Evolutionary conservation across 192 early-diverging fungal species (phyloP), one percentile per base, ranked within the genome.

Genomic region (Backusella sp.): DNA sequence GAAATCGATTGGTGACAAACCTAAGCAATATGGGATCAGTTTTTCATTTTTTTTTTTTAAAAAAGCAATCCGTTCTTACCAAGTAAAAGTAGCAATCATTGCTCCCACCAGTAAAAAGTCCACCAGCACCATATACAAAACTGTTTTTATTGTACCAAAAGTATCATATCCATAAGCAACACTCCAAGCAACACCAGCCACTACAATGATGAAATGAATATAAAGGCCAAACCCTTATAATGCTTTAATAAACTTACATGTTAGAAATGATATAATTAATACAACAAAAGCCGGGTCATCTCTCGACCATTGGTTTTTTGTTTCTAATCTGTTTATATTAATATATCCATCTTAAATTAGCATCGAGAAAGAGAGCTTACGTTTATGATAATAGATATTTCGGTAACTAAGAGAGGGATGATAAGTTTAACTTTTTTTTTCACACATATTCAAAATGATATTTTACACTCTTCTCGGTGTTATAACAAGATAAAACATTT

Each of bases 281-380:
- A 96, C 90, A 46, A 97, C 82, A 77, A 98, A 98, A 17, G 96
- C 96, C n/a, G 97, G 96, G 84, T 99, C 97, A 79, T 99, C 97
- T 73, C 97, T 77, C 32, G 96, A 94, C 96, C 96, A 99, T 74
- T 97, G 95, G 83, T 98, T 99, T 79, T 99, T 99, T 23, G 97
- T 98, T 86, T 99, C 95, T 96, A 70, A 44, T 44, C 12, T 44
- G 14, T 70, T 14, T 26, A 23, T 28, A 28, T 62, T 9, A 15
- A 71, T 46, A 71, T 19, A 26, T 41, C 28, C 28, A 71, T 71
- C 42, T 9, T 11, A 49, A 26, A 21, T 3, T 21, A 8, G 6
- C 32, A 32, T 32, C 32, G 32, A 32, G n/a, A n/a, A 4, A 6
- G 4, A 21, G 0, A 9, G 21, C 87, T 76, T 89, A 96, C 94